Evolutionary conservation across 2,329 filamentous ascomycete species (phyloP).

Genomic region (Colletotrichum coccodes): DNA sequence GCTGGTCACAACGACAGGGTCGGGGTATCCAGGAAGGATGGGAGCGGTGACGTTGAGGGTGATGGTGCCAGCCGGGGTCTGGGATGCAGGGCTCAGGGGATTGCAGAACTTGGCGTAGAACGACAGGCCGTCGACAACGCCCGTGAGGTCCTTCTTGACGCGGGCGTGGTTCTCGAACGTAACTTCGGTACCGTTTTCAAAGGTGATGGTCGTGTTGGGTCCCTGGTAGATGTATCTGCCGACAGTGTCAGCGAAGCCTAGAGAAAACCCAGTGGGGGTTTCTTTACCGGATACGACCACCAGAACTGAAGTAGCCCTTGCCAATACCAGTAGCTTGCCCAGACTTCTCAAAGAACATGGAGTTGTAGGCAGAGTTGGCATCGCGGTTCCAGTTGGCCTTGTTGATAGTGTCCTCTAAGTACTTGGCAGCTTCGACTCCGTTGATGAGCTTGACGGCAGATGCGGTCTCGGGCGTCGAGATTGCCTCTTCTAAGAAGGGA

Average conservation of each 20-base stretch:
- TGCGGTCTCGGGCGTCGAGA: conserved; percentile 40
- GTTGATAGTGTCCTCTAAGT: conserved; percentile 35
- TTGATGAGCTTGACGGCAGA: conserved; percentile 40
- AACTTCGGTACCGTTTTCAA: conserved; percentile 46
- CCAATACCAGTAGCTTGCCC: conserved; percentile 33
- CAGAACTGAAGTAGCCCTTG: conserved; percentile 43
- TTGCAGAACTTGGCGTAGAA: conserved; percentile 48
- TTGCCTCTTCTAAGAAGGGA: conserved; percentile 38
- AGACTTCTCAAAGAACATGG: conserved; percentile 45
- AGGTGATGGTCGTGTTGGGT: conserved; percentile 46
- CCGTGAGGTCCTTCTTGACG: conserved; percentile 41
- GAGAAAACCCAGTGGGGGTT: too few species aligned
- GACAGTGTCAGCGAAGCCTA: neutral
- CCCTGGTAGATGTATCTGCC: conserved; percentile 40
- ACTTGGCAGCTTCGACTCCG: conserved; percentile 37
- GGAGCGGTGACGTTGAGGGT: neutral
- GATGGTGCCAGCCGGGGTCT: conserved; percentile 6
- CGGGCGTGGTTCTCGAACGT: conserved; percentile 43
- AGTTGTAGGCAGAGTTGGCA: conserved; percentile 47
- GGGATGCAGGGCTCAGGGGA: conserved; percentile 13
- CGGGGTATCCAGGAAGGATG: conserved; percentile 38
- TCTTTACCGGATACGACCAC: conserved; percentile 39
- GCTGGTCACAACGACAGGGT: conserved; percentile 38
- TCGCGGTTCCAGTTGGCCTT: conserved; percentile 37
- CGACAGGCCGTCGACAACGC: conserved; percentile 43